Base-by-base conservation (phyloP, 2,329 filamentous ascomycete genomes). In the Monilinia fructicola region DNA sequence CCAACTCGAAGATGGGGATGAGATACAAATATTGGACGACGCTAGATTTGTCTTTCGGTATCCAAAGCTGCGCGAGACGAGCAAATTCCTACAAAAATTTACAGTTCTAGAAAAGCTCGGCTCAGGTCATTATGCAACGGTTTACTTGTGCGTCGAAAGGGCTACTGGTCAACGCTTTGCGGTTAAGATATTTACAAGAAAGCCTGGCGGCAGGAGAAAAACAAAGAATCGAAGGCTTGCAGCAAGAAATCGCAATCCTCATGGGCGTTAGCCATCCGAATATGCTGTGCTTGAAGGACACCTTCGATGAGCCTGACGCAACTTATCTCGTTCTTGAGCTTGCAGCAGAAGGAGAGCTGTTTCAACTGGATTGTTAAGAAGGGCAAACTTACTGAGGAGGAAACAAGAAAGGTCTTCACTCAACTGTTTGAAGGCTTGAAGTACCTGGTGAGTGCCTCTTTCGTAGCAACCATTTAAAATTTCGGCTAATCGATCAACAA, bases 251-350 rank as follows among this genome's bases (percentile, higher is more conserved):
- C 76, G 94, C 92, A 28, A 92, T 99, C 21, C 81, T 99, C 68
- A 98, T 97, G 93, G 88, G 93, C n/a, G 92, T 99, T 69, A 96
- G 91, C 76, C 95, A 99, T 77, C 91, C 93, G 4, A 95, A 96
- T 71, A 85, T 99, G 64, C 83, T 99, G 18, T 97, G 93, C 76
- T 82, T 99, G 65, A 97, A 96, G 78, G 93, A 97, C 71, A 97
- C 93, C 0, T 99, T 97, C 76, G 91, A 96, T 74, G 95, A 99
- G 77, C 85, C 85, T 59, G 92, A 95, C 72, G 92, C 91, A 1
- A 92, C 97, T 26, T 98, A 97, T 76, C 82, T 99, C 53, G 89
- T 99, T 14, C 80, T 98, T 59, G 95, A 99, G 77, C 83, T 98
- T 72, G 94, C 94, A 2, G 83, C 92, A 0, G 93, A 97, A 78